A percentile compares a stretch with the other conserved stretches of the same genome.
These are phyloP conservation scores for Cyberlindnera petersonii DNA, from an alignment of 805 yeast species.

Conservation along the genomic window DNA sequence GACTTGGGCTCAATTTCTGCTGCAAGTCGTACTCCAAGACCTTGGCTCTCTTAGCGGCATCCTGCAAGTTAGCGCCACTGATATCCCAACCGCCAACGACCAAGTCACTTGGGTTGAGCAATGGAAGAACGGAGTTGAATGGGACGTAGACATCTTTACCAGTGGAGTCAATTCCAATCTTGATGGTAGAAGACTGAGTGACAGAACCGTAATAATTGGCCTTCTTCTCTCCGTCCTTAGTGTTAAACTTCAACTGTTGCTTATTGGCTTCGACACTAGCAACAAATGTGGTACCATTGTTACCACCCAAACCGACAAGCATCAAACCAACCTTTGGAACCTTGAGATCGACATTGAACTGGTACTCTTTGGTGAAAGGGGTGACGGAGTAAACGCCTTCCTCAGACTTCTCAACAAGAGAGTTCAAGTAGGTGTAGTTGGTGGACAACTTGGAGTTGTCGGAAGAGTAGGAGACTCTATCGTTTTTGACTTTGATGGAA, in stretches of 20 bases:
- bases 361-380: conserved; percentile 68
- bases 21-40: conserved; percentile 86
- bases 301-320: conserved; percentile 95
- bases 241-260: conserved; percentile 70
- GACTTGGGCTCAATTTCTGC: conserved; percentile 60
- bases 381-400: conserved; percentile 55
- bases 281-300: conserved; percentile 89
- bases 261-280: conserved; percentile 86
- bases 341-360: conserved; percentile 78
- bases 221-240: conserved; percentile 68
- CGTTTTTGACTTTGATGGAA: conserved; percentile 46
- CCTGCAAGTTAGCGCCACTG: conserved; percentile 60
- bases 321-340: conserved; percentile 84
- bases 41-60: conserved; percentile 79
- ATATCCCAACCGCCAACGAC: conserved; percentile 96
- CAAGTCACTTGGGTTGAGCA: conserved; percentile 86
- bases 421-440: conserved; percentile 62
- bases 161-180: conserved; percentile 74
- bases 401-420: conserved; percentile 53
- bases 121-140: conserved; percentile 82
- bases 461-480: conserved; percentile 47
- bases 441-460: conserved; percentile 45
- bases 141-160: conserved; percentile 92
- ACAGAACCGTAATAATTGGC: conserved; percentile 91
- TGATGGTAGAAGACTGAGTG: conserved; percentile 86